Base-by-base conservation (phyloP, 352 stramenopile genomes). In the Detonula confervacea region DNA sequence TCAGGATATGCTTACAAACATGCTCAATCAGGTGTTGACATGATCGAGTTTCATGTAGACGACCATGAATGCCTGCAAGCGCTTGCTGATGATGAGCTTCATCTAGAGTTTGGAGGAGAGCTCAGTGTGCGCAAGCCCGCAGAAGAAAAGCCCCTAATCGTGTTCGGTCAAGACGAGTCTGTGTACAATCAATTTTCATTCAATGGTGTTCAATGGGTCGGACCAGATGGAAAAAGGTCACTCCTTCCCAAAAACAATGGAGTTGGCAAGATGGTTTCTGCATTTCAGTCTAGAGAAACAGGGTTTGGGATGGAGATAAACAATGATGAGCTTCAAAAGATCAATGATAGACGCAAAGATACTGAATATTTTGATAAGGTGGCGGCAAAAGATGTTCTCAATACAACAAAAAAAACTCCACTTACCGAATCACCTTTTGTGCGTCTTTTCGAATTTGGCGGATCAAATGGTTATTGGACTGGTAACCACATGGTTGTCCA, bases 1-100 rank as follows among this genome's bases (percentile, higher is more conserved):
- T 30, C 37, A 9, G 44, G 44, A 49, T 61, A 61, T 20, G 1
- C 6, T 1, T 60, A 71, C 24, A 56, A 20, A 3, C 42, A 51
- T 51, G 42, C 2, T 20, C 7, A 51, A 18, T 20, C 12, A 20
- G 20, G 16, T 51, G 39, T 37, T 24, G 29, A 60, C 24, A 78
- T 78, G 57, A 14, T 78, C 7, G 69, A 78, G 24, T 59, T 79
- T 46, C 51, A 74, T 57, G 51, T 74, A 57, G 65, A 66, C 33
- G 51, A 74, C 30, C 65, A 74, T 47, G 24, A 42, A 27, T 61
- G 55, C 14, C 39, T 74, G 8, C 65, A 74, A 35, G 42, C 27
- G 7, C 29, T 37, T 14, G 42, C 56, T 42, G 39, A 46, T 57
- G 24, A 60, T 30, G 56, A 66, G 16, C 33, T n/a, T n/a, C n/a